Base-by-base conservation (phyloP, 1,284 basidiomycete species). In the Coniferiporia sulphurascens region DNA sequence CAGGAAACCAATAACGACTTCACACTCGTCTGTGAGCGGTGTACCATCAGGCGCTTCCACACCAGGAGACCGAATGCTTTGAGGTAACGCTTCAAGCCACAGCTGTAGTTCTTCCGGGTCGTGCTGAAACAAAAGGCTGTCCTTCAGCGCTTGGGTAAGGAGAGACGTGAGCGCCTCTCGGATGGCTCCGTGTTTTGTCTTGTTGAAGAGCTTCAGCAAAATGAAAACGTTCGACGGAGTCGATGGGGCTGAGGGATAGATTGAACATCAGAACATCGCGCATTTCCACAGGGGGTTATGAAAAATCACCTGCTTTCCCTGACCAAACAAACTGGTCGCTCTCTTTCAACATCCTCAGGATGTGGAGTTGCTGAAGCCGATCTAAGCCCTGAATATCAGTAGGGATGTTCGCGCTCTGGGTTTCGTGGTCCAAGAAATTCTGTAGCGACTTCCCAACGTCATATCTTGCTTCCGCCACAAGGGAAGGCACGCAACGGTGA, bases 381-480 rank as follows among this genome's bases (percentile, higher is more conserved):
- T 85, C 79, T 19, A 95, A 72, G 13, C 81, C 78, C 32, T 76
- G 70, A 2, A 41, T 56, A 48, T 52, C 56, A 7, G 53, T 59
- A 8, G 65, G 6, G 56, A 63, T 49, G 22, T 60, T 63, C 22
- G 63, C 64, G 0, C 65, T 68, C 19, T 61, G 64, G 15, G 65
- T 61, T 0, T 60, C 62, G 10, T 60, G 50, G 13, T 64, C 73
- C 34, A 78, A 73, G 50, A 81, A 77, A 55, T 77, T 83, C 53
- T 79, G 76, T 19, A 95, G 73, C 34, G 95, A 71, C 68, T 93
- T 93, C 12, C 92, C 92, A 17, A 89, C 83, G 70, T 98, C 95
- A 68, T 95, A 95, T 50, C 86, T 80, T 6, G 85, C 84, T 69
- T 95, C 94, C 0, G 84, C 82, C 0, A 90, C 85, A 3, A 91